phyloP scores from a whole-genome alignment of 169 alveolate species.

The Cryptosporidium viatorum region DNA sequence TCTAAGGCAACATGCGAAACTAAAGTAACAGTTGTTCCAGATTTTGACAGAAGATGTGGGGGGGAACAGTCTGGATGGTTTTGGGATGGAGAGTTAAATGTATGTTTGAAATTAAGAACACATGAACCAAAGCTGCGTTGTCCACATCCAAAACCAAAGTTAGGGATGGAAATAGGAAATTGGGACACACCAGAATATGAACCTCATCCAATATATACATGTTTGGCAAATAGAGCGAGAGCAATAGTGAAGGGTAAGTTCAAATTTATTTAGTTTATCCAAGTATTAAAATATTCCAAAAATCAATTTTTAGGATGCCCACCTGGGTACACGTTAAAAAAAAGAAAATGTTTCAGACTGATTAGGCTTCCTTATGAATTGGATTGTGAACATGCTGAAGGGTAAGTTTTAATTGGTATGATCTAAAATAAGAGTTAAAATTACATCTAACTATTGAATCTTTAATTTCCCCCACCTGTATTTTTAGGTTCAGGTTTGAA shows the following conservation, averaged over 20 bases:
- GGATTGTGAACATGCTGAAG: constrained; percentile 72
- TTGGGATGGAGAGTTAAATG: constrained; percentile 53
- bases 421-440: too few species aligned
- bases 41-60: constrained; percentile 65
- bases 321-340: constrained; percentile 44
- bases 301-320: constrained; percentile 44
- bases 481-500: constrained; percentile 53
- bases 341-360: constrained; percentile 53
- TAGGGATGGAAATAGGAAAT: constrained; percentile 59
- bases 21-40: constrained; percentile 60
- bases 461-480: not conserved
- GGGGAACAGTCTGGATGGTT: constrained; percentile 67
- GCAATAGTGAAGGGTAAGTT: constrained; percentile 65
- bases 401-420: constrained; percentile 25
- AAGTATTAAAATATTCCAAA: not conserved
- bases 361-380: constrained; percentile 63
- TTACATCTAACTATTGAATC: not conserved
- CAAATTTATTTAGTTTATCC: not conserved
- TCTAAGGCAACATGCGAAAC: constrained; percentile 64
- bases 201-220: constrained; percentile 69
- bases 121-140: constrained; percentile 65
- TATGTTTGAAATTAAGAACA: constrained; percentile 47
- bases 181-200: constrained; percentile 75
- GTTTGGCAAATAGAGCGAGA: constrained; percentile 68
- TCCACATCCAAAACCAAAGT: constrained; percentile 59